Percentiles rank a stretch among this genome's conserved stretches.
These are phyloP conservation scores for Tilletiaria anomala DNA, from an alignment of 1,284 basidiomycete genomes.

Conservation along the genomic window DNA sequence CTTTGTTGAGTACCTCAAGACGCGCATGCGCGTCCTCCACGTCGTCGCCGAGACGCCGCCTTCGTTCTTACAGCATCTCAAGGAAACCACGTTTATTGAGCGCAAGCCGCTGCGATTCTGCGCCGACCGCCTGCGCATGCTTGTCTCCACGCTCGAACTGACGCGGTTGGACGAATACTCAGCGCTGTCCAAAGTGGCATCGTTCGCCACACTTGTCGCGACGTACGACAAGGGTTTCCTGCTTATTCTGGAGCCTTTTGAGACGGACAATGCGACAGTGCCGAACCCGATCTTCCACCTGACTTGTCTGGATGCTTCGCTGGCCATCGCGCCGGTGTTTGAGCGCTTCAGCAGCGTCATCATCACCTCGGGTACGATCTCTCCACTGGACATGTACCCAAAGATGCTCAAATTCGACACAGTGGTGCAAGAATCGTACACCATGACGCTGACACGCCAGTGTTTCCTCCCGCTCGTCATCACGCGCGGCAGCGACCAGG, in stretches of 20 bases:
- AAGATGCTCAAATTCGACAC: conserved; percentile 99
- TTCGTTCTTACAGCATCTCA: conserved; percentile 96
- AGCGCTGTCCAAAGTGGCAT: conserved; percentile 84
- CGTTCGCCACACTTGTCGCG: conserved; percentile 88
- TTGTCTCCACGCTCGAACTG: conserved; percentile 83
- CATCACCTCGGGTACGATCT: conserved; percentile 96
- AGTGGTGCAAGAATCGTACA: conserved; percentile 89
- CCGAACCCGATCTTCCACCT: conserved; percentile 99
- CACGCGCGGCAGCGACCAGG: conserved; percentile 93
- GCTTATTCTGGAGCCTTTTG: conserved; percentile 93
- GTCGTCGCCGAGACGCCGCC: conserved; percentile 98
- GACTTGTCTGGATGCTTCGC: conserved; percentile 88
- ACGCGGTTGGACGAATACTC: conserved; percentile 80
- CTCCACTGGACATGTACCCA: conserved; percentile 97
- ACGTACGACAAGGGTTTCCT: conserved; percentile 98
- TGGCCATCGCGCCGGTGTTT: conserved; percentile 95
- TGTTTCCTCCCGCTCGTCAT: conserved; percentile 97
- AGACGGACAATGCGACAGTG: conserved; percentile 95
- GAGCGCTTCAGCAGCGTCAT: conserved; percentile 96
- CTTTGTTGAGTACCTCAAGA: conserved; percentile 99
- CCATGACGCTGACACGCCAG: conserved; percentile 93
- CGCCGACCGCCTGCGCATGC: conserved; percentile 81
- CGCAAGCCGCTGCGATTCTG: conserved; percentile 90
- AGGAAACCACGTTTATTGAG: conserved; percentile 98
- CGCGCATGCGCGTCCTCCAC: conserved; percentile 93